These are phyloP conservation scores for Neophaeococcomyces aloes DNA, from an alignment of 2,329 filamentous ascomycete species.

Conservation along the genomic window DNA sequence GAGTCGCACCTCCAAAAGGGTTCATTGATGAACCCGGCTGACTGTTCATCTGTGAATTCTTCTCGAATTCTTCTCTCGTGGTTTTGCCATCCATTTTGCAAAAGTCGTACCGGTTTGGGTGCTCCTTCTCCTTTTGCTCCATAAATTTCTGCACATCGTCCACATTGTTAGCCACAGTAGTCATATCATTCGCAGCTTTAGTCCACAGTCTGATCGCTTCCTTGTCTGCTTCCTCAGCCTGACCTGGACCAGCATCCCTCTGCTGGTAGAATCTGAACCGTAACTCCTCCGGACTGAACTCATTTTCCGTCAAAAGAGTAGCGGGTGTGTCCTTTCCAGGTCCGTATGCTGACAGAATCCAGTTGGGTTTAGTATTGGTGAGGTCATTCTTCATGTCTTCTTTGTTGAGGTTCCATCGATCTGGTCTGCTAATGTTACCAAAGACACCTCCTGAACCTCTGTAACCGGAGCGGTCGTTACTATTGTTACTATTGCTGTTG, in stretches of 20 bases:
- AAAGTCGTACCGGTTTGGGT: slow-evolving; percentile 64
- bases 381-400: slow-evolving; percentile 57
- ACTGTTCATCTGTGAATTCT: slow-evolving; percentile 12
- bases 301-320: slow-evolving; percentile 77
- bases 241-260: slow-evolving; percentile 46
- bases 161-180: slow-evolving; percentile 57
- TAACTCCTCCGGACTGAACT: slow-evolving; percentile 84
- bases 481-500: not conserved
- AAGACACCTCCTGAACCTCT: not conserved
- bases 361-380: slow-evolving; percentile 59
- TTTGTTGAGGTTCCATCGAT: slow-evolving; percentile 38
- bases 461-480: not conserved
- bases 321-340: slow-evolving; percentile 65
- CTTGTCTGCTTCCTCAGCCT: slow-evolving; percentile 38
- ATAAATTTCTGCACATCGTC: slow-evolving; percentile 64
- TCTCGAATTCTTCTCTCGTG: slow-evolving; percentile 22
- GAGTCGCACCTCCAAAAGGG: slow-evolving; percentile 1
- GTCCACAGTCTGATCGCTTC: slow-evolving; percentile 47
- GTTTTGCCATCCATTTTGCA: slow-evolving; percentile 31
- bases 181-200: slow-evolving; percentile 60
- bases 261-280: slow-evolving; percentile 60
- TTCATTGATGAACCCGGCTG: not conserved
- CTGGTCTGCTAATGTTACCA: slow-evolving; percentile 12
- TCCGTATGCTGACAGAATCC: slow-evolving; percentile 79
- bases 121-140: slow-evolving; percentile 53